Evolutionary conservation across 345 rosid species (phyloP).

Genomic region (Eucalyptus regnans): DNA sequence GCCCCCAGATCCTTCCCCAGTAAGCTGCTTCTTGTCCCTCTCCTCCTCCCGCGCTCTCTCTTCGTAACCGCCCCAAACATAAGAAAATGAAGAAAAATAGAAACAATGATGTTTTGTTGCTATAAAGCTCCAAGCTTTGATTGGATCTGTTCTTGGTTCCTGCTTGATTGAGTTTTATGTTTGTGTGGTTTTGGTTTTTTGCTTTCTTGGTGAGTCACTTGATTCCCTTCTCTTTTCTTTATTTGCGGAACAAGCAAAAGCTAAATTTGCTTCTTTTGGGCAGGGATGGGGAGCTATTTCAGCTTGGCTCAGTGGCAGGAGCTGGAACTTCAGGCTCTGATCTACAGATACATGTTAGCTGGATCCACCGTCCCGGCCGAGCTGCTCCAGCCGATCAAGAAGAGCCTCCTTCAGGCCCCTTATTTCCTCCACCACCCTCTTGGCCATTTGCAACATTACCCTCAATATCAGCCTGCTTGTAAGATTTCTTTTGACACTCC

Average conservation of each 20-base stretch:
- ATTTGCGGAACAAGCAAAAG: neutral
- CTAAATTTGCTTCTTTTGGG: neutral
- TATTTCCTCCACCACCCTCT: conserved; percentile 52
- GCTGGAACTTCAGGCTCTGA: conserved; percentile 90
- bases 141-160: neutral
- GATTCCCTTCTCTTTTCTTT: neutral
- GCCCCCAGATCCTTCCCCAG: conserved; percentile 13
- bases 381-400: conserved; percentile 82
- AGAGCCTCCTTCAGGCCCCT: conserved; percentile 52
- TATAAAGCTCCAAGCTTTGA: neutral
- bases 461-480: conserved; percentile 72
- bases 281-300: conserved; percentile 73
- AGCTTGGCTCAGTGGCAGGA: conserved; percentile 92
- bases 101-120: neutral
- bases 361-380: conserved; percentile 86
- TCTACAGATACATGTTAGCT: conserved; percentile 84
- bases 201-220: neutral
- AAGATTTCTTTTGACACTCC: conserved; percentile 7
- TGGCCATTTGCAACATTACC: conserved; percentile 16
- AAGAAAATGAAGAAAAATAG: neutral
- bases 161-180: neutral
- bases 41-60: neutral
- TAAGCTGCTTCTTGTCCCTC: neutral
- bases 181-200: neutral
- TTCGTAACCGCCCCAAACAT: neutral